phyloP scores from a whole-genome alignment of 371 early-diverging fungal genomes.

The Apophysomyces ossiformis region DNA sequence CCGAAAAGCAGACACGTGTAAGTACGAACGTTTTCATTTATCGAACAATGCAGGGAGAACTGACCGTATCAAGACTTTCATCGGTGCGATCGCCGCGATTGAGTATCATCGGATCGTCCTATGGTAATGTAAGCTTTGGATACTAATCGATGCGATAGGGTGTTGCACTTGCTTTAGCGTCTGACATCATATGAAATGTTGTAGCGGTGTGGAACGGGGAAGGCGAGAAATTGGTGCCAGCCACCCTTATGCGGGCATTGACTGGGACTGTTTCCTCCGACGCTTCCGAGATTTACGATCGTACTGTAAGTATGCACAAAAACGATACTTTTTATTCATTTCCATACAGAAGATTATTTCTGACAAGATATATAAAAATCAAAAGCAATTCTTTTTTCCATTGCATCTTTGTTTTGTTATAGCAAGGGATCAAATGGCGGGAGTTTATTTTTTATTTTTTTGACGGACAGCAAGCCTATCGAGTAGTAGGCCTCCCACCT shows the following conservation, averaged over 20 bases:
- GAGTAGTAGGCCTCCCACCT: too few relatives aligned
- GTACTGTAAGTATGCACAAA: too few relatives aligned
- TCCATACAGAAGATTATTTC: too few relatives aligned
- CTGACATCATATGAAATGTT: conserved; percentile 2
- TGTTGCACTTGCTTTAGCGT: background rate
- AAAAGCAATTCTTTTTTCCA: too few relatives aligned
- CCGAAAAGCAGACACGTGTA: background rate
- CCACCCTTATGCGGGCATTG: background rate
- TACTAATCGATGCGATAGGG: background rate
- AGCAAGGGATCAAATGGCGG: too few relatives aligned
- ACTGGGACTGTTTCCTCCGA: background rate
- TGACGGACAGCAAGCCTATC: too few relatives aligned
- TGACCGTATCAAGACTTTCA: background rate
- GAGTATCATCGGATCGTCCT: background rate
- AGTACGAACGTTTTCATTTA: background rate
- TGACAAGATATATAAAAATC: too few relatives aligned
- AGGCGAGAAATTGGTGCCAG: background rate
- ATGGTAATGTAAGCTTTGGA: background rate
- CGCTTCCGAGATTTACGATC: background rate
- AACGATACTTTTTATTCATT: too few relatives aligned
- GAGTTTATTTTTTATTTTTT: too few relatives aligned
- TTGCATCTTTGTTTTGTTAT: too few relatives aligned
- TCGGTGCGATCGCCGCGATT: conserved; percentile 2
- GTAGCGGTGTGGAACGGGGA: background rate
- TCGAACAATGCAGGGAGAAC: background rate